Evolutionary conservation across 225 moss, liverwort and hornwort species (phyloP).

Genomic region (Straminergon stramineum): DNA sequence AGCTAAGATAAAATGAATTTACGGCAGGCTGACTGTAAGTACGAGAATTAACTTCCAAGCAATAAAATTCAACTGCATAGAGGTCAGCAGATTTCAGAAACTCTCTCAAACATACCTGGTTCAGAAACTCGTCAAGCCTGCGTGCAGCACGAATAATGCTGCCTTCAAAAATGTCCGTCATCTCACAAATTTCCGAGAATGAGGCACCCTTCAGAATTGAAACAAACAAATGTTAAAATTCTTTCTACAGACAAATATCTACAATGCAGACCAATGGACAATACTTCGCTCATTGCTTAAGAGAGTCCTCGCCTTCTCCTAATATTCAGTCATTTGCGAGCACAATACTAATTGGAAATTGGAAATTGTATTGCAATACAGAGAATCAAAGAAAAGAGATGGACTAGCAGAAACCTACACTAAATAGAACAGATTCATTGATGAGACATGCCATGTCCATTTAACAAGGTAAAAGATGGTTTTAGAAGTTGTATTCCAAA

Average conservation of each 20-base stretch:
- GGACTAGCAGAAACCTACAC: neutral
- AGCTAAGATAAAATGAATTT: neutral
- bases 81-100: neutral
- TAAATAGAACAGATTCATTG: neutral
- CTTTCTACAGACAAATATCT: neutral
- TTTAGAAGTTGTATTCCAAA: neutral
- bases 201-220: conserved; percentile 52
- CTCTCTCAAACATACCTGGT: conserved; percentile 47
- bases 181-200: conserved; percentile 84
- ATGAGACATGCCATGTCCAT: neutral
- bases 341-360: neutral
- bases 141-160: conserved; percentile 91
- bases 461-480: neutral
- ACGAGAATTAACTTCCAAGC: neutral
- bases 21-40: neutral
- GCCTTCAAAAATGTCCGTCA: conserved; percentile 98
- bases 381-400: neutral
- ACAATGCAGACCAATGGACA: neutral
- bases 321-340: neutral
- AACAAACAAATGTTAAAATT: conserved; percentile 3
- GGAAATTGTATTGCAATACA: neutral
- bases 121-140: conserved; percentile 90
- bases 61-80: neutral
- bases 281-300: neutral
- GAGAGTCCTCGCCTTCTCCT: neutral